phyloP scores from a whole-genome alignment of 257 asterid species.

The Hygrophila difformis region DNA sequence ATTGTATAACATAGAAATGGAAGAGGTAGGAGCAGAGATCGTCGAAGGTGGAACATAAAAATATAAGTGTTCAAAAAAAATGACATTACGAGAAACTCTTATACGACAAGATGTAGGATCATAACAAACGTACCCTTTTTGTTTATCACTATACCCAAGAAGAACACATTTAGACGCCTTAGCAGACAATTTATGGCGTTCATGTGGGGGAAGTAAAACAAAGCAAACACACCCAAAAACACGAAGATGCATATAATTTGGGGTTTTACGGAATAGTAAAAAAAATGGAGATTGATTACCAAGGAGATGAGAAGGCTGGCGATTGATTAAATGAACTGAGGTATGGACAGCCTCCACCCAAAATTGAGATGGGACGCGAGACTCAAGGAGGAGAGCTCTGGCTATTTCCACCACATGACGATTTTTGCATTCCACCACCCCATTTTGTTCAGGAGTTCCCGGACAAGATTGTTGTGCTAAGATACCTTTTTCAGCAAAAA shows the following conservation, averaged over 20 bases:
- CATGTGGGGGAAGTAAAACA: slow-evolving; percentile 7
- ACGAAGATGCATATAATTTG: not conserved
- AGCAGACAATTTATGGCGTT: slow-evolving; percentile 5
- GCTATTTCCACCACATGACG: slow-evolving; percentile 13
- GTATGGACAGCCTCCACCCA: slow-evolving; percentile 3
- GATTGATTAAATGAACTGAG: slow-evolving; percentile 3
- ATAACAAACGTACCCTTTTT: slow-evolving; percentile 6
- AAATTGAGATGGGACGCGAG: slow-evolving; percentile 5
- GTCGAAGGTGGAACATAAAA: not conserved
- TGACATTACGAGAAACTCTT: slow-evolving; percentile 9
- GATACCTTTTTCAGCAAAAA: not conserved
- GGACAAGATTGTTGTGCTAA: slow-evolving; percentile 3
- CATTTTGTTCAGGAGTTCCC: slow-evolving; percentile 6
- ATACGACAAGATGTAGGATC: not conserved
- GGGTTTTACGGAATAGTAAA: not conserved
- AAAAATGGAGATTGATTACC: not conserved
- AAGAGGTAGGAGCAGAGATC: not conserved
- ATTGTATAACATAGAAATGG: slow-evolving; percentile 4
- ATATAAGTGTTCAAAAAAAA: slow-evolving; percentile 7
- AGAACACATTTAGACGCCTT: slow-evolving; percentile 11
- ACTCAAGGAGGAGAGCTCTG: slow-evolving; percentile 10
- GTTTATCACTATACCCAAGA: slow-evolving; percentile 12
- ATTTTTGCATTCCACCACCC: slow-evolving; percentile 12
- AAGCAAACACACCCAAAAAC: too few species aligned
- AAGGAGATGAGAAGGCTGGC: not conserved